A percentile compares a stretch with the other conserved stretches of the same genome.
These are phyloP conservation scores for Pleomassaria siparia DNA, from an alignment of 2,329 filamentous ascomycete genomes.

Conservation along the genomic window DNA sequence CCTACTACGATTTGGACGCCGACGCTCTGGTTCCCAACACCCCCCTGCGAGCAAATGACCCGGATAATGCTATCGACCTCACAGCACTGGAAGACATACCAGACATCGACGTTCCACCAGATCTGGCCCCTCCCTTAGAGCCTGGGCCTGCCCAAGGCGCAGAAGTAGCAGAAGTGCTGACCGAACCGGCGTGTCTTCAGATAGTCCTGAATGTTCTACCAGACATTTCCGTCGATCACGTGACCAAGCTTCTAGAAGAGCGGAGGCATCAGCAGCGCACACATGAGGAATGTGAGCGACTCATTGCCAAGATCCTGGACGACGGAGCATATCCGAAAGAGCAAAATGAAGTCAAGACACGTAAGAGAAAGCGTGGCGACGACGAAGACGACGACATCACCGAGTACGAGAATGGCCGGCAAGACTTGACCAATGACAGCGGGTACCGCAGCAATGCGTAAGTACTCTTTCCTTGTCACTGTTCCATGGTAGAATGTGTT, in stretches of 20 bases:
- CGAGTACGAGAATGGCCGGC: constrained; percentile 25
- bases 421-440: constrained; percentile 6
- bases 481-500: background rate
- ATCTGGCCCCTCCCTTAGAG: constrained; percentile 1
- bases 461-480: constrained; percentile 17
- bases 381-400: constrained; percentile 21
- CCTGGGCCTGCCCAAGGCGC: background rate
- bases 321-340: constrained; percentile 39
- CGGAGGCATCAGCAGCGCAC: constrained; percentile 24
- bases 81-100: constrained; percentile 19
- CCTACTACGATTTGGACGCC: background rate
- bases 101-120: constrained; percentile 23
- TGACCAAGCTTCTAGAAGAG: constrained; percentile 26
- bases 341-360: constrained; percentile 22
- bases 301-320: constrained; percentile 35
- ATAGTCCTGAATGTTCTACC: constrained; percentile 38
- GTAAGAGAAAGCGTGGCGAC: constrained; percentile 34
- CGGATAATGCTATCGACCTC: constrained; percentile 20
- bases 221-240: constrained; percentile 36
- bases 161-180: constrained; percentile 12
- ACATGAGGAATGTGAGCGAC: constrained; percentile 23
- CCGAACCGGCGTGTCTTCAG: constrained; percentile 30
- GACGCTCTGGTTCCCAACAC: background rate
- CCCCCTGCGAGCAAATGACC: background rate
- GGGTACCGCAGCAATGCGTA: constrained; percentile 30